A percentile compares a stretch with the other conserved stretches of the same genome.
Evolutionary conservation across 1,284 basidiomycete genomes (phyloP).

Genomic region (Gastroboletus turbinatus): DNA sequence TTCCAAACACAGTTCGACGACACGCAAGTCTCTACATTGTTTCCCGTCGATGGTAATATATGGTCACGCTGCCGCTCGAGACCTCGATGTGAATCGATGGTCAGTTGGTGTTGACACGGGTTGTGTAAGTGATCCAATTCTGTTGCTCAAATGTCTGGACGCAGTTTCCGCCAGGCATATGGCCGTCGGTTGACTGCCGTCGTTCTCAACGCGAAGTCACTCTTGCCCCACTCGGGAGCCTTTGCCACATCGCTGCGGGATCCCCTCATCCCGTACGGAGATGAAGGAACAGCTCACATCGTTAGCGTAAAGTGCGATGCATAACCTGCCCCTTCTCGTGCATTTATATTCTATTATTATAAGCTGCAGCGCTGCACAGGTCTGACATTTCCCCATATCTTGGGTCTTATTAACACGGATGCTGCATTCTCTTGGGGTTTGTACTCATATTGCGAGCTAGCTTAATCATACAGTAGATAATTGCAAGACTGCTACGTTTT

Average conservation of each 20-base stretch:
- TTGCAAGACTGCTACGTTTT: background rate
- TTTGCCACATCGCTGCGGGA: background rate
- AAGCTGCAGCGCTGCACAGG: too few relatives aligned
- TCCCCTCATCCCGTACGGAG: conserved; percentile 28
- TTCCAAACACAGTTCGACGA: conserved; percentile 6
- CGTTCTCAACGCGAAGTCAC: conserved; percentile 43
- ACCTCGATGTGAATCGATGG: conserved; percentile 78
- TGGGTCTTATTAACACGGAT: background rate
- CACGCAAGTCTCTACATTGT: conserved; percentile 51
- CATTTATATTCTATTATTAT: too few relatives aligned
- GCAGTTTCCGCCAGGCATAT: conserved; percentile 42
- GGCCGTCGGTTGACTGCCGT: conserved; percentile 54
- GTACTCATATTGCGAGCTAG: background rate
- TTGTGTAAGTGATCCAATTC: conserved; percentile 52
- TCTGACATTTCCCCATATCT: background rate
- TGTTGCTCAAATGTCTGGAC: background rate
- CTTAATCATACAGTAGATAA: background rate
- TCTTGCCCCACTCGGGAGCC: conserved; percentile 4
- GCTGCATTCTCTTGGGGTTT: background rate
- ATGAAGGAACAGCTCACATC: conserved; percentile 35
- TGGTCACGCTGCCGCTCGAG: conserved; percentile 76
- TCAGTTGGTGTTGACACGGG: conserved; percentile 80
- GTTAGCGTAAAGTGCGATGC: conserved; percentile 35
- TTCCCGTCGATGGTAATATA: conserved; percentile 79
- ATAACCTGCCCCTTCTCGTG: background rate